A percentile compares a stretch with the other conserved stretches of the same genome.
Evolutionary conservation across 2,329 filamentous ascomycete species (phyloP).

Genomic region (Colletotrichum endophyticum): DNA sequence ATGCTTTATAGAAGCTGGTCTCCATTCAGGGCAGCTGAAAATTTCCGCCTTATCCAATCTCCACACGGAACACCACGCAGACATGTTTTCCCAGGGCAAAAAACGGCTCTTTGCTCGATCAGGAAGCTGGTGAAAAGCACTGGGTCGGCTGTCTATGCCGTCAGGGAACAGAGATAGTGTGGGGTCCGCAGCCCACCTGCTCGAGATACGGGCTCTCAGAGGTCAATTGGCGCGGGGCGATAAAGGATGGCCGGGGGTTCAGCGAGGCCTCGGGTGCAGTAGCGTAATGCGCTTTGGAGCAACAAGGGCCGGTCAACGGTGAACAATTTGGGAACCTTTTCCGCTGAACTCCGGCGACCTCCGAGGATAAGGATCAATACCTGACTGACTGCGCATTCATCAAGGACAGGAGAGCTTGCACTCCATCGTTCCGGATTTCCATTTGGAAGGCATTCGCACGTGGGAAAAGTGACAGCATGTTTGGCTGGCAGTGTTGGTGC

Average conservation of each 20-base stretch:
- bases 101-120: constrained; percentile 16
- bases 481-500: not conserved
- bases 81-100: not conserved
- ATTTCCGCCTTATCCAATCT: not conserved
- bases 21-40: not conserved
- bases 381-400: not conserved
- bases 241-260: not conserved
- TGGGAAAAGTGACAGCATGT: not conserved
- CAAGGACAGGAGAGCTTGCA: not conserved
- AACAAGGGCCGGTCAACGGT: not conserved
- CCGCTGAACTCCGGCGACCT: constrained; percentile 8
- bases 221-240: constrained; percentile 24
- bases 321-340: constrained; percentile 7
- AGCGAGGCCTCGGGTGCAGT: constrained; percentile 7
- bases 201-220: constrained; percentile 26
- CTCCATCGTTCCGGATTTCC: not conserved
- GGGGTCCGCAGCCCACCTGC: constrained; percentile 25
- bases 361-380: not conserved
- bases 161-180: not conserved
- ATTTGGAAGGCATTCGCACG: not conserved
- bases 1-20: not conserved
- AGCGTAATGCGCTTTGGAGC: not conserved
- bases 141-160: constrained; percentile 3
- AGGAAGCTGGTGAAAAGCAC: constrained; percentile 22
- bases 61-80: constrained; percentile 16